Percentiles rank a stretch among this genome's conserved stretches.
These are phyloP conservation scores for Oemleria cerasiformis DNA, from an alignment of 306 rosid species.

Conservation along the genomic window DNA sequence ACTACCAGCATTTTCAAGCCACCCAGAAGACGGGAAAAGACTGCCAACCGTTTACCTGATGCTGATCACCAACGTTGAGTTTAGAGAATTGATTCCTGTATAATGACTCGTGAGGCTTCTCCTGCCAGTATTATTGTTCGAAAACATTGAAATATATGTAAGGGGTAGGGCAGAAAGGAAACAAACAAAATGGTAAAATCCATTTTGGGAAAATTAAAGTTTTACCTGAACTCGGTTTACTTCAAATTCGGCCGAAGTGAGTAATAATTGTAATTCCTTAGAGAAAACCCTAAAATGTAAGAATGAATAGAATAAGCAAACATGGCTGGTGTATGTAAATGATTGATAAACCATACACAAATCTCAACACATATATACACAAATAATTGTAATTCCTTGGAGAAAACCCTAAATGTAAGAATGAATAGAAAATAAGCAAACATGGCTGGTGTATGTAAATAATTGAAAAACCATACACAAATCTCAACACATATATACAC, in stretches of 20 bases:
- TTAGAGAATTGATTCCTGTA: slow-evolving; percentile 62
- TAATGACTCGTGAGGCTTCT: slow-evolving; percentile 46
- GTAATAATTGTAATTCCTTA: slow-evolving; percentile 54
- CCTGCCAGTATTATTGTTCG: slow-evolving; percentile 44
- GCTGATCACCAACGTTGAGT: slow-evolving; percentile 46
- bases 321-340: slow-evolving; percentile 1
- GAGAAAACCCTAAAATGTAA: slow-evolving; percentile 60
- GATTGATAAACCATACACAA: slow-evolving; percentile 3
- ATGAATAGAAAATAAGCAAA: neutral
- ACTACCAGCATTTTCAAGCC: slow-evolving; percentile 4
- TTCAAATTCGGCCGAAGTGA: slow-evolving; percentile 49
- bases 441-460: slow-evolving; percentile 1
- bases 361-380: slow-evolving; percentile 1
- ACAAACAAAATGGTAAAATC: slow-evolving; percentile 14
- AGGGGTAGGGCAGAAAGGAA: slow-evolving; percentile 10
- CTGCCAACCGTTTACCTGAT: slow-evolving; percentile 40
- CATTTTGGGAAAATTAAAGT: slow-evolving; percentile 22
- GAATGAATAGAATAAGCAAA: slow-evolving; percentile 6
- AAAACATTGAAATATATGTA: slow-evolving; percentile 23
- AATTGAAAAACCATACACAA: slow-evolving; percentile 2
- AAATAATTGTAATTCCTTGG: slow-evolving; percentile 54
- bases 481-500: slow-evolving; percentile 1
- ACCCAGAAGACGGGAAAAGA: slow-evolving; percentile 3
- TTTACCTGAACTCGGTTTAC: slow-evolving; percentile 64
- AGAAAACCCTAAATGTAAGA: slow-evolving; percentile 60